Percentiles rank a stretch among this genome's conserved stretches.
Conservation (phyloP, 2,329 filamentous ascomycete genomes). For the Cordyceps fumosorosea region DNA sequence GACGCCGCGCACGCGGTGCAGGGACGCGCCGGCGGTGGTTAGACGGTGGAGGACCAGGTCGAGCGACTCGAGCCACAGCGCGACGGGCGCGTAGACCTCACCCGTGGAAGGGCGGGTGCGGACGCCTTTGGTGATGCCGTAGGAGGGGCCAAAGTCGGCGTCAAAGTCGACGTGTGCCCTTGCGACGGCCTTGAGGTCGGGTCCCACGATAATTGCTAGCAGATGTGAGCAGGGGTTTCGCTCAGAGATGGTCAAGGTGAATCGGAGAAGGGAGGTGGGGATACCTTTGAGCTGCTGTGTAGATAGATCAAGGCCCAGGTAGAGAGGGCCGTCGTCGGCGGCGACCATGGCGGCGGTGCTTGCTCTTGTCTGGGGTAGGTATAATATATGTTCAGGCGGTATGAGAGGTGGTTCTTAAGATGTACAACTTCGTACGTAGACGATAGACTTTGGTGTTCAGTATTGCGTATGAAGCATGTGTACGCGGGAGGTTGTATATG, state of each 20-base stretch:
- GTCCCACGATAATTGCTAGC: slow-evolving; percentile 75
- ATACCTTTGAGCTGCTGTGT: slow-evolving; percentile 92
- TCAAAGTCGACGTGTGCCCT: slow-evolving; percentile 96
- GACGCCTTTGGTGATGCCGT: slow-evolving; percentile 84
- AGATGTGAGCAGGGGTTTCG: neutral
- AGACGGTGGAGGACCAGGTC: slow-evolving; percentile 77
- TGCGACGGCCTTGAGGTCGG: slow-evolving; percentile 71
- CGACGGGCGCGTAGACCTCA: slow-evolving; percentile 88
- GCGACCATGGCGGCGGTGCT: neutral
- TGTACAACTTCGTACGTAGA: too few species aligned
- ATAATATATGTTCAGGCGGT: too few species aligned
- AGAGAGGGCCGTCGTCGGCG: slow-evolving; percentile 50
- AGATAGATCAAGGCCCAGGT: slow-evolving; percentile 90
- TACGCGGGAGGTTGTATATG: neutral
- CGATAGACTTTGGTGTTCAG: too few species aligned
- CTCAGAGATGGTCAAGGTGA: neutral
- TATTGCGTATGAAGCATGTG: neutral
- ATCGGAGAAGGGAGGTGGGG: neutral
- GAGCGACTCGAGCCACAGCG: slow-evolving; percentile 89
- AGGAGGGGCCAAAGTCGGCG: slow-evolving; percentile 64
- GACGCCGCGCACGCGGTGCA: slow-evolving; percentile 62
- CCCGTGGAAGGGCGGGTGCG: slow-evolving; percentile 72
- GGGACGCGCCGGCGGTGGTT: slow-evolving; percentile 62
- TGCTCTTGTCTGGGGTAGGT: too few species aligned
- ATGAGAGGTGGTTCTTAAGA: too few species aligned